Evolutionary conservation across 352 stramenopile species (phyloP).

Genomic region (Achlya hypogyna): DNA sequence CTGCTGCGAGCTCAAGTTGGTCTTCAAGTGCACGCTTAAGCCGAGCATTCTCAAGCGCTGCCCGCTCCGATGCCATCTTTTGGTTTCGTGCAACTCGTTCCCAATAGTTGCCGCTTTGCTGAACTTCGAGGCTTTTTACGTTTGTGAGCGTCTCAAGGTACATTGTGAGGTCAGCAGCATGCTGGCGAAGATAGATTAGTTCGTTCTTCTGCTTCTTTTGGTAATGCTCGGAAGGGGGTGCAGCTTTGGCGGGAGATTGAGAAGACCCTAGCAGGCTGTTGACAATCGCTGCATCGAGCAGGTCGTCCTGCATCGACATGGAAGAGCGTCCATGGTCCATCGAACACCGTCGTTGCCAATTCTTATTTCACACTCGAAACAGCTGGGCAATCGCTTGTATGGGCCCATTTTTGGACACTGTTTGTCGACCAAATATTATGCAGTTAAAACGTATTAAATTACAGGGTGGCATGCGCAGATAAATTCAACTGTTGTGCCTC

Average conservation of each 20-base stretch:
- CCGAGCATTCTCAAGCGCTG: background rate
- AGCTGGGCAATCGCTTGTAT: no score
- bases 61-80: background rate
- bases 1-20: background rate
- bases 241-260: no score
- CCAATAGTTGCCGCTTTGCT: background rate
- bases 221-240: background rate
- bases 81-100: background rate
- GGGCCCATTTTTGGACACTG: no score
- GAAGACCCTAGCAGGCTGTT: background rate
- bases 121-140: background rate
- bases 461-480: no score
- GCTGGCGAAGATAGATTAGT: background rate
- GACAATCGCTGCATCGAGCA: background rate
- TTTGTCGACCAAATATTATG: no score
- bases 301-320: no score
- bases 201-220: background rate
- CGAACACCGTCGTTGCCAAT: no score
- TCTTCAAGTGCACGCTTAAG: background rate
- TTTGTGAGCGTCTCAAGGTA: background rate
- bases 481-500: no score
- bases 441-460: no score
- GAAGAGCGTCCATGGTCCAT: no score
- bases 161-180: background rate
- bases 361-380: no score